Base-by-base conservation (phyloP, 192 early-diverging fungal genomes). In the Backusella tuberculispora region DNA sequence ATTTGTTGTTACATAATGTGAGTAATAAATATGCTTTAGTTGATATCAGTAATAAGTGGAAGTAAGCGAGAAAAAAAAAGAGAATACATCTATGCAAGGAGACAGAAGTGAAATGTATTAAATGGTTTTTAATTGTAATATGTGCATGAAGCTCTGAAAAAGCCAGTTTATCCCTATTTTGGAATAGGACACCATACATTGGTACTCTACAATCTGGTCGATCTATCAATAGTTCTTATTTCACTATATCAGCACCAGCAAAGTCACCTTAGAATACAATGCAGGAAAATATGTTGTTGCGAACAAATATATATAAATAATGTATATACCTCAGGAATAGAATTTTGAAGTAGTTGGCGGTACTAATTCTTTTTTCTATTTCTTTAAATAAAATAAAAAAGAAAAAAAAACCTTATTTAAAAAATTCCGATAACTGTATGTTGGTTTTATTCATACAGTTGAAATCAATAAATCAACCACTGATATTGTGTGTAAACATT, bases 111-210 rank as follows among this genome's bases (percentile, higher is more conserved):
- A 46, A 34, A 34, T 34, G 2, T 34, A 34, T 2, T 34, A 34
- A 34, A 34, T 34, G 29, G 29, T 34, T 34, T 34, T 2, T 34
- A 0, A 34, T 34, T 34, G 29, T 34, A 34, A 34, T 34, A 34
- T 34, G 29, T 34, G 29, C 29, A 34, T 34, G 10, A 43, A 76
- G 68, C n/a, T 83, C 86, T n/a, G 63, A 89, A 24, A 67, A 86
- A 1, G 93, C 90, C 6, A 91, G 90, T 29, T 80, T 95, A 60
- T 84, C 94, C 7, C 76, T 96, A 63, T 89, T 93, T 72, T 96
- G 91, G 91, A 90, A 96, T 74, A 83, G 92, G 60, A 91, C 92
- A 56, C 95, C 95, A n/a, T 83, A 90, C 73, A 90, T 94, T 38
- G 95, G 95, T 40, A 68, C 90, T 24, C 80, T 96, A 80, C 80